Base-by-base conservation (phyloP, 164 flowering plant species). In the Aristolochia californica region DNA sequence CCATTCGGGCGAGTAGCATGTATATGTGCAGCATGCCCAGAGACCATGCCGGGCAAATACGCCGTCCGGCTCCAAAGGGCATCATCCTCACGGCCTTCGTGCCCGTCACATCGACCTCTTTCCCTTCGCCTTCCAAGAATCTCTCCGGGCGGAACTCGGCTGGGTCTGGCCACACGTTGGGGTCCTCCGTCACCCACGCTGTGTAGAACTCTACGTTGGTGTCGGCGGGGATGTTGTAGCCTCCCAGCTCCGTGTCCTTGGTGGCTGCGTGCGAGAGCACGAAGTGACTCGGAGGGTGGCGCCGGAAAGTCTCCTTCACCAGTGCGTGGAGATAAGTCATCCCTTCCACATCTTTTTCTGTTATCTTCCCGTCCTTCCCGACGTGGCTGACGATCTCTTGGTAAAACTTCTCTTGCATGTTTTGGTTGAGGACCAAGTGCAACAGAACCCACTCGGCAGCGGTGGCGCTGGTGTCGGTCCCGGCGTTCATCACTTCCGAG, bases 231-330 rank as follows among this genome's bases (percentile, higher is more conserved):
- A 91, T 62, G 0, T 69, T 65, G 75, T 84, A 87, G 21, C 97
- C 95, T 0, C 83, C 95, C 0, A 91, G 75, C 72, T 77, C 76
- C 10, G 90, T 77, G 44, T 79, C 87, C 57, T 64, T 45, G 1
- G 70, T 72, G 0, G 81, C 86, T 2, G 95, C 84, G 50, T 88
- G 96, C 0, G 95, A 83, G 14, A 91, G 58, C 56, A 82, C 65
- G 54, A 88, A 88, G 61, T 88, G 96, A 50, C 88, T 79, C 5
- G 98, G 98, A 12, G 97, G 98, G 73, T 91, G 96, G 12, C 89
- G 66, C 65, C 98, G 68, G 66, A 91, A 72, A 2, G 90, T 83
- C 63, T 91, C 98, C 56, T 84, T 84, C 7, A 91, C 82, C 7
- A 91, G 61, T 0, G 98, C 98, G 1, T 60, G 61, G 0, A 91